phyloP scores from a whole-genome alignment of 257 asterid species.

The Gentiana dahurica region DNA sequence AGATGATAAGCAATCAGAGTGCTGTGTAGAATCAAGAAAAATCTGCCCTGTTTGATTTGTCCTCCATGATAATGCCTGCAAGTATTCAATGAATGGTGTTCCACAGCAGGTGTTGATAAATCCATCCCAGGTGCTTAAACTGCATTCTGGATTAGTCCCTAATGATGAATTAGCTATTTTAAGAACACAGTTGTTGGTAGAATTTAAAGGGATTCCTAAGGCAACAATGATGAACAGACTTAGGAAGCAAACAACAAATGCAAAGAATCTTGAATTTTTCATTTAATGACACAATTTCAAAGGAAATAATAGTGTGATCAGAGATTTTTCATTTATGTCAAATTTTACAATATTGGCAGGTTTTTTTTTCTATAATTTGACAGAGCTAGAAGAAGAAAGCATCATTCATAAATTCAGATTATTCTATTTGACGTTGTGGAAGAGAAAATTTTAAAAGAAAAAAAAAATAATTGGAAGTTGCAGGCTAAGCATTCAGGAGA shows the following conservation, averaged over 20 bases:
- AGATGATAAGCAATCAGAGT: conserved; percentile 24
- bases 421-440: not conserved
- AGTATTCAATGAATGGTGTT: conserved; percentile 21
- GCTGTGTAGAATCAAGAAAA: conserved; percentile 34
- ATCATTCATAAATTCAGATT: no score
- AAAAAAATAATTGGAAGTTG: no score
- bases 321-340: no score
- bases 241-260: conserved; percentile 2
- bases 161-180: conserved; percentile 15
- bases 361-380: not conserved
- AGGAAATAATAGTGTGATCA: not conserved
- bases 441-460: not conserved
- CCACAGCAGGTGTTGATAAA: conserved; percentile 31
- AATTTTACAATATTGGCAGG: no score
- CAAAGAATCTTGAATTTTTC: conserved; percentile 8
- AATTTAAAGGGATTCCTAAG: conserved; percentile 6
- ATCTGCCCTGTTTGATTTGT: conserved; percentile 35
- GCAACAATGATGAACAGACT: conserved; percentile 11
- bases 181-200: conserved; percentile 30
- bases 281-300: conserved; percentile 13
- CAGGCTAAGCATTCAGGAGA: conserved; percentile 1
- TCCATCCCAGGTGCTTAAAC: conserved; percentile 39
- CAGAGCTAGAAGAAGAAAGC: not conserved
- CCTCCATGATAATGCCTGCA: conserved; percentile 32
- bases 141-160: conserved; percentile 15